Evolutionary conservation across 2,329 filamentous ascomycete genomes (phyloP), one percentile per base, ranked within the genome.

Genomic region (Neofusicoccum cordaticola): DNA sequence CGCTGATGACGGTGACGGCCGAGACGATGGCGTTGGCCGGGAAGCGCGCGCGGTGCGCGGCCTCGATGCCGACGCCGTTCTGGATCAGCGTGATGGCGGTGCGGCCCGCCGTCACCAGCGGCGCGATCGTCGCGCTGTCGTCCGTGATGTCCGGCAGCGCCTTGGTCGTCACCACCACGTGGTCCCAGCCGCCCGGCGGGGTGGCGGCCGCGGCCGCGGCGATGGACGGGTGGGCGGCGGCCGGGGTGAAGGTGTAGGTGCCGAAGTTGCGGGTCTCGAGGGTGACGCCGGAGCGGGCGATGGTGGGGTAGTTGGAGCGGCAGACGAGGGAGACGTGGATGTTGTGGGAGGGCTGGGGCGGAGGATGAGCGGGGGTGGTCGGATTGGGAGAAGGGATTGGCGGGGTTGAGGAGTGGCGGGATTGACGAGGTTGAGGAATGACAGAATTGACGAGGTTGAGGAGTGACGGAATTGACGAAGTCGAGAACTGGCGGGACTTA

Each of bases 221-320:
- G 81, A 79, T 12, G 86, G 83, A 42, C 83, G 87, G 19, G 86
- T 82, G 72, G 87, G 91, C n/a, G 86, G 81, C 62, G 87, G 66
- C 75, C 3, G 90, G 85, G 42, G 67, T 78, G 79, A 90, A 92
- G 22, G 76, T 82, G 75, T 90, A 90, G 73, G 88, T 80, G 48
- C 89, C 88, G 73, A 90, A 92, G 60, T 85, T 83, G 57, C 84
- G 86, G 4, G 89, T 91, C 58, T 85, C 82, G 41, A 93, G 78
- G 35, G 80, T 77, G 71, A 92, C 89, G 56, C 90, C 90, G 27
- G 82, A 78, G 9, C 79, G 75, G 62, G 83, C 81, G 51, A 92
- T 87, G 39, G 84, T 85, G 27, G 80, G 76, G 80, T 90, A 92
- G 79, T 92, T 92, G 45, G 89, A 91, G 56, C 90, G 85, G 68